Conservation (phyloP, 192 early-diverging fungal species). For the Chytriomyces hyalinus region DNA sequence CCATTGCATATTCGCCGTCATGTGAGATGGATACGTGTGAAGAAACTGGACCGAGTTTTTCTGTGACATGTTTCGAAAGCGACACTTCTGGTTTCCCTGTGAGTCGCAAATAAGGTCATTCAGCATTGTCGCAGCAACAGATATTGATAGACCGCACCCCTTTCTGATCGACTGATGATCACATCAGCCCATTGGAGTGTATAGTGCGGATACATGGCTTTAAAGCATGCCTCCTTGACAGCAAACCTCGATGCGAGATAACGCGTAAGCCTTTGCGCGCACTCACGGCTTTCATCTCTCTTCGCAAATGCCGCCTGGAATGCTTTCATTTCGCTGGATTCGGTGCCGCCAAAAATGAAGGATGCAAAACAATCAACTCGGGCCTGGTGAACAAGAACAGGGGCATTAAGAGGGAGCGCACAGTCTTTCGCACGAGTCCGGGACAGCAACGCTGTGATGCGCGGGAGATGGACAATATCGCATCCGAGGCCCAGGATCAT, state of each 20-base stretch:
- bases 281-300: background rate
- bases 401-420: background rate
- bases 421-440: slow-evolving; percentile 45
- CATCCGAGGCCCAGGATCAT: slow-evolving; percentile 77
- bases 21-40: slow-evolving; percentile 73
- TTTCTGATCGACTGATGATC: slow-evolving; percentile 4
- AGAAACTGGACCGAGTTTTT: slow-evolving; percentile 14
- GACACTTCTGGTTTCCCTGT: background rate
- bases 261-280: background rate
- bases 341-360: slow-evolving; percentile 33
- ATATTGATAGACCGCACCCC: background rate
- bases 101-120: background rate
- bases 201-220: slow-evolving; percentile 68
- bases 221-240: slow-evolving; percentile 76
- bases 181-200: slow-evolving; percentile 71
- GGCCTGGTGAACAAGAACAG: background rate
- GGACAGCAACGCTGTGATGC: slow-evolving; percentile 61
- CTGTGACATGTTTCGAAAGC: background rate
- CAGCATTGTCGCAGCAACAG: background rate
- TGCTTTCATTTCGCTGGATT: slow-evolving; percentile 6
- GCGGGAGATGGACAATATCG: slow-evolving; percentile 74
- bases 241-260: slow-evolving; percentile 60
- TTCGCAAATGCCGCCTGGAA: background rate
- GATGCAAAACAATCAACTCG: slow-evolving; percentile 19
- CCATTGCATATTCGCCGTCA: slow-evolving; percentile 77